These are phyloP conservation scores for Paraurostyla sp. DNA, from an alignment of 73 alveolate genomes.

Conservation along the genomic window DNA sequence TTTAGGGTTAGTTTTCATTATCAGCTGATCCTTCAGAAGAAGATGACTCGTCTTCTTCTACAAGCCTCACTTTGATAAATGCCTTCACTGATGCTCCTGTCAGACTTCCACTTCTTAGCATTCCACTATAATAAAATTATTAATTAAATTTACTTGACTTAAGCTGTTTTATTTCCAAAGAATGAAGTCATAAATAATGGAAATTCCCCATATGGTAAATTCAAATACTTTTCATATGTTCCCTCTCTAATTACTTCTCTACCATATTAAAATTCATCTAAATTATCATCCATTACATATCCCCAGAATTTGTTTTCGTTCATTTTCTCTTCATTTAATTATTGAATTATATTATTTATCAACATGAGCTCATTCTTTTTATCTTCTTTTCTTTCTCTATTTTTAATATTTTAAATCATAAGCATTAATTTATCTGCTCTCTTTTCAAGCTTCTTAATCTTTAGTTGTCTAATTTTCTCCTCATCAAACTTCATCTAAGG, in stretches of 20 bases:
- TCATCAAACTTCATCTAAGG: constrained; percentile 66
- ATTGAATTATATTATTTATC: constrained; percentile 53
- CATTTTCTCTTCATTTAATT: constrained; percentile 77
- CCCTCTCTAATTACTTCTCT: constrained; percentile 88
- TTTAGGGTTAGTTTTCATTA: neutral
- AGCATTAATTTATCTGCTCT: constrained; percentile 4
- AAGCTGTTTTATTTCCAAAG: constrained; percentile 43
- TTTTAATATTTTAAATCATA: neutral
- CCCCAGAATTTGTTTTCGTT: constrained; percentile 85
- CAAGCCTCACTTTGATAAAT: constrained; percentile 26
- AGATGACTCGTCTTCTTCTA: no score
- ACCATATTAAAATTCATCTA: constrained; percentile 88
- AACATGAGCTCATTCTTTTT: constrained; percentile 17
- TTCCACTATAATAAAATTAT: constrained; percentile 52
- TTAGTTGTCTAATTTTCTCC: constrained; percentile 17
- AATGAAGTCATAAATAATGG: constrained; percentile 54
- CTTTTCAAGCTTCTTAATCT: constrained; percentile 64
- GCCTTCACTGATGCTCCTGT: constrained; percentile 63
- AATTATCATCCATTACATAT: constrained; percentile 68
- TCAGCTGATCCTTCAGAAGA: neutral
- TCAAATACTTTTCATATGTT: constrained; percentile 75
- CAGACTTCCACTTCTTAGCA: constrained; percentile 60
- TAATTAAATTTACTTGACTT: constrained; percentile 51
- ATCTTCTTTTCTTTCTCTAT: constrained; percentile 15
- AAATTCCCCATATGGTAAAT: constrained; percentile 70